Evolutionary conservation across 345 rosid genomes (phyloP).

Genomic region (Lepidium sativum): DNA sequence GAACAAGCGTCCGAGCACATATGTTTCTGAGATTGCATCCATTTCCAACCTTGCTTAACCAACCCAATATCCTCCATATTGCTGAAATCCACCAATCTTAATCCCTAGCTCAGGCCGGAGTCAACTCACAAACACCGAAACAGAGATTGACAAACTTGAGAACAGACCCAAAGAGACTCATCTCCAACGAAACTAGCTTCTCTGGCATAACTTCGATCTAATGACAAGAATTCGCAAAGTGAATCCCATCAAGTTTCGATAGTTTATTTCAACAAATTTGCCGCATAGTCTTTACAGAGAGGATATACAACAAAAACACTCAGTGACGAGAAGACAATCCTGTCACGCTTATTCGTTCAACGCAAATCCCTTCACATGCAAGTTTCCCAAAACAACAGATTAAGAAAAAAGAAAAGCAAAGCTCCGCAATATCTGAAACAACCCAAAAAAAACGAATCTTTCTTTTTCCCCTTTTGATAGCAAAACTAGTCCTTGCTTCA

Average conservation of each 20-base stretch:
- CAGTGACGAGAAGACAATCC: constrained; percentile 20
- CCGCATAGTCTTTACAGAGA: constrained; percentile 6
- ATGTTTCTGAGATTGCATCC: constrained; percentile 73
- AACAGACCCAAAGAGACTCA: constrained; percentile 11
- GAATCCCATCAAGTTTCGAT: not conserved
- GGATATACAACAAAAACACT: too few species aligned
- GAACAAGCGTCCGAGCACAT: constrained; percentile 35
- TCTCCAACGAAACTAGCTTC: constrained; percentile 9
- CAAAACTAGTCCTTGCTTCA: constrained; percentile 21
- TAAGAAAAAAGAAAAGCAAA: constrained; percentile 10
- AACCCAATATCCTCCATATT: constrained; percentile 92
- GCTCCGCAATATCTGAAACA: constrained; percentile 28
- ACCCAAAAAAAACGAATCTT: constrained; percentile 12
- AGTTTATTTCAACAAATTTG: constrained; percentile 8
- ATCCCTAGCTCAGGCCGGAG: not conserved
- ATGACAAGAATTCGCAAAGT: not conserved
- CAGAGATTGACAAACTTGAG: not conserved
- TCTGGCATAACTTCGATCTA: constrained; percentile 9
- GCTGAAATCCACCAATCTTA: constrained; percentile 5
- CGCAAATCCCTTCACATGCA: constrained; percentile 50
- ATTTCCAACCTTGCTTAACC: constrained; percentile 79
- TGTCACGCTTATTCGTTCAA: constrained; percentile 43
- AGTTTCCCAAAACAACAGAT: constrained; percentile 30
- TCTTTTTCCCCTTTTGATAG: not conserved
- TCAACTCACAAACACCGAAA: too few species aligned